Conservation (phyloP, 202 grass and related monocot species). For the Hordeum pubiflorum region DNA sequence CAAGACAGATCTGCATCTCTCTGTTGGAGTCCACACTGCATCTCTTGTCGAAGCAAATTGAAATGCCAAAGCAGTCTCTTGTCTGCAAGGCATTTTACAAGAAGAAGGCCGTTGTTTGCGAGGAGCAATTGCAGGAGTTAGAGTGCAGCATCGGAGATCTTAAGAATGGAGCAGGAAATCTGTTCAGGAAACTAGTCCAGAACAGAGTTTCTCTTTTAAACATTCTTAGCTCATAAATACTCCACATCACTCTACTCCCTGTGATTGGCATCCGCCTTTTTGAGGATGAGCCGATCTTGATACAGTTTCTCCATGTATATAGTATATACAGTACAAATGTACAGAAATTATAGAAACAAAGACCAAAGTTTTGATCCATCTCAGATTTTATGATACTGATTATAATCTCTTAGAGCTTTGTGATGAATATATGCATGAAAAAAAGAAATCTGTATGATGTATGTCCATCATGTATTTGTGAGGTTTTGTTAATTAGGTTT, state of each 20-base stretch:
- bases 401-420: neutral
- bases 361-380: neutral
- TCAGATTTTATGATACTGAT: neutral
- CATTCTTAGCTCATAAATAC: neutral
- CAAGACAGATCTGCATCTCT: conserved; percentile 27
- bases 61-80: conserved; percentile 22
- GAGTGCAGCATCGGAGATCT: conserved; percentile 17
- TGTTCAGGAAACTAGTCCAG: conserved; percentile 44
- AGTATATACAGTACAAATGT: neutral
- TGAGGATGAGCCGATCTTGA: neutral
- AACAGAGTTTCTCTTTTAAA: conserved; percentile 50
- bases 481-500: neutral
- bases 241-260: neutral
- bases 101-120: neutral
- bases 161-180: conserved; percentile 30
- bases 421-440: neutral
- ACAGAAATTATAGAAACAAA: neutral
- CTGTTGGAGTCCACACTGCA: neutral
- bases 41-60: neutral
- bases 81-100: conserved; percentile 11
- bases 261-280: neutral
- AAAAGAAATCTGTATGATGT: neutral
- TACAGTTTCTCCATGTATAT: neutral
- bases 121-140: neutral
- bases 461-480: neutral